Conservation (phyloP, 2,329 filamentous ascomycete genomes). For the Colletotrichum horii region DNA sequence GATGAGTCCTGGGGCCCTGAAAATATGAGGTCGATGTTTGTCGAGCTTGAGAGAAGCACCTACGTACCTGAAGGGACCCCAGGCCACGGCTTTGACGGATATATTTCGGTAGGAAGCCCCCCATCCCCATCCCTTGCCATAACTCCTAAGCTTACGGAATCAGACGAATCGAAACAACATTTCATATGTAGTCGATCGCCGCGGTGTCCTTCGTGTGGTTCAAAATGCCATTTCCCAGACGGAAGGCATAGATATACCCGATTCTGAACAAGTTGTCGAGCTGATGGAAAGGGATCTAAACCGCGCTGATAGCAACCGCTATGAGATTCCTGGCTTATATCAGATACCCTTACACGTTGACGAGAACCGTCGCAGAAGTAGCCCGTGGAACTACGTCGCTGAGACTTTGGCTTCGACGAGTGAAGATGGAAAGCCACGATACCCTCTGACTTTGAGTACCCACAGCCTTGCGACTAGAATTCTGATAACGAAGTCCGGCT, state of each 20-base stretch:
- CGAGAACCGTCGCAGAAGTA: background rate
- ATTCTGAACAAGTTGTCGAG: background rate
- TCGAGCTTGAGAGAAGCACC: slow-evolving; percentile 49
- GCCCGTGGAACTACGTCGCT: background rate
- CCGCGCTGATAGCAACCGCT: background rate
- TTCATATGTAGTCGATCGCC: background rate
- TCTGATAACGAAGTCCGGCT: slow-evolving; percentile 30
- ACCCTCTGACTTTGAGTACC: slow-evolving; percentile 45
- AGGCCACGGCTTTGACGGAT: slow-evolving; percentile 56
- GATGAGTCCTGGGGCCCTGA: slow-evolving; percentile 53
- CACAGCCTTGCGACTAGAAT: slow-evolving; percentile 40
- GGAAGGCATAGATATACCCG: background rate
- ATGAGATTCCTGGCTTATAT: background rate
- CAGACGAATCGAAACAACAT: slow-evolving; percentile 27
- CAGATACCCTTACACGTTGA: background rate
- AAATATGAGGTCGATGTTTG: slow-evolving; percentile 55
- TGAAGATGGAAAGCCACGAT: background rate
- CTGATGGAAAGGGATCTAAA: background rate
- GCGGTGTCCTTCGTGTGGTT: background rate
- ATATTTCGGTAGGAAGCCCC: slow-evolving; percentile 33
- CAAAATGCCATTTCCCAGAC: background rate
- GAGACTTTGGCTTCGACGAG: background rate
- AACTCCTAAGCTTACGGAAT: background rate
- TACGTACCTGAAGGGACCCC: slow-evolving; percentile 41
- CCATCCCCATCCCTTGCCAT: no score